phyloP scores from a whole-genome alignment of 2,329 filamentous ascomycete genomes.

The Purpureocillium takamizusanense region DNA sequence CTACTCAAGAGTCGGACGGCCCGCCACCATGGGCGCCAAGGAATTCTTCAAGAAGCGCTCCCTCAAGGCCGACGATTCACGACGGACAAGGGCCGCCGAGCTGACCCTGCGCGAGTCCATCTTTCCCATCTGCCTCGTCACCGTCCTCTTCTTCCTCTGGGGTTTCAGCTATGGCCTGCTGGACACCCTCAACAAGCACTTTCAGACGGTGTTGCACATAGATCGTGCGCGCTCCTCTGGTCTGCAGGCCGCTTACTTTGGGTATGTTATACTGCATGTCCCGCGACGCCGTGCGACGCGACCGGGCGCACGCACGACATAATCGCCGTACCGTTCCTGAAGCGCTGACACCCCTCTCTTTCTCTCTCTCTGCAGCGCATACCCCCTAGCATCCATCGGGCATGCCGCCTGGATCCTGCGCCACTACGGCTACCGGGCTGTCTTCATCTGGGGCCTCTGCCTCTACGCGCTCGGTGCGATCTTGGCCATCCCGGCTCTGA shows the following conservation, averaged over 20 bases:
- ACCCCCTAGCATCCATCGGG: slow-evolving; percentile 61
- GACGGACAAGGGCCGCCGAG: slow-evolving; percentile 36
- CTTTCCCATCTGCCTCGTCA: slow-evolving; percentile 51
- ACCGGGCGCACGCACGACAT: not conserved
- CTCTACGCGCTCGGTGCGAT: slow-evolving; percentile 58
- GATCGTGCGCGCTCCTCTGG: slow-evolving; percentile 34
- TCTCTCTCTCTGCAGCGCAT: slow-evolving; percentile 34
- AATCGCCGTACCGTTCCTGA: slow-evolving; percentile 22
- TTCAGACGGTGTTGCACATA: slow-evolving; percentile 36
- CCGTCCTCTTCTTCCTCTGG: slow-evolving; percentile 37
- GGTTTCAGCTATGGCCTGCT: slow-evolving; percentile 37
- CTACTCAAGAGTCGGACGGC: not conserved
- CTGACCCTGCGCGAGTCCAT: slow-evolving; percentile 59
- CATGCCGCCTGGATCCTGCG: slow-evolving; percentile 55
- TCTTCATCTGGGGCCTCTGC: slow-evolving; percentile 59
- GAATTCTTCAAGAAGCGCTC: slow-evolving; percentile 35
- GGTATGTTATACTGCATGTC: slow-evolving; percentile 30
- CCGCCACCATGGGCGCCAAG: slow-evolving; percentile 27
- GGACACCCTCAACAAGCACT: slow-evolving; percentile 41
- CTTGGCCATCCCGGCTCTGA: slow-evolving; percentile 46
- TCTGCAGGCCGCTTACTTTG: slow-evolving; percentile 43
- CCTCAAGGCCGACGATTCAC: slow-evolving; percentile 31
- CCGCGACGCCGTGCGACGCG: not conserved
- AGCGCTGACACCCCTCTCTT: not conserved
- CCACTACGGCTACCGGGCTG: slow-evolving; percentile 55